A percentile compares a stretch with the other conserved stretches of the same genome.
phyloP scores from a whole-genome alignment of 331 rosid species.

The Malus hybrid region DNA sequence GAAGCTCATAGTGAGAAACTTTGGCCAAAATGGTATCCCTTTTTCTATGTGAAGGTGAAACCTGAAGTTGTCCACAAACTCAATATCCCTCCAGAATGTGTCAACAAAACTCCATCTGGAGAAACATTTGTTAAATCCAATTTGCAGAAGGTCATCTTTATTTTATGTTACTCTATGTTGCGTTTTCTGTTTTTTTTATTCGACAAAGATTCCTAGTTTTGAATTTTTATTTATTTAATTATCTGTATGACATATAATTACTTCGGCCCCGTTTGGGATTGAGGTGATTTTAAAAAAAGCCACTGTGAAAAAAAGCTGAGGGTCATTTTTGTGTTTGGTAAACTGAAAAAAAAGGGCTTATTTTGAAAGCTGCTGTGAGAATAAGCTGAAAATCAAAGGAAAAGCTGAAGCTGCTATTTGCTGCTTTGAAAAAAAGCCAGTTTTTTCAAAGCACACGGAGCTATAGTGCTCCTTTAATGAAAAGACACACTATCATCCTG shows the following conservation, averaged over 20 bases:
- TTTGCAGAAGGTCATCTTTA: slow-evolving; percentile 61
- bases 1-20: background rate
- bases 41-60: slow-evolving; percentile 52
- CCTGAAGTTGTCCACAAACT: slow-evolving; percentile 71
- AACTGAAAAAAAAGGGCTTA: no score
- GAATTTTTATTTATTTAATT: slow-evolving; percentile 2
- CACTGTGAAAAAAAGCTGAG: no score
- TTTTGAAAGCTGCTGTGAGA: no score
- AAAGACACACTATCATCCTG: no score
- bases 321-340: no score
- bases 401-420: no score
- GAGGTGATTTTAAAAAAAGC: no score
- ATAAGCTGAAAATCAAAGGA: no score
- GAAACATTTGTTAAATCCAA: slow-evolving; percentile 80
- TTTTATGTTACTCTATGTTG: background rate
- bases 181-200: background rate
- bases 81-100: slow-evolving; percentile 72
- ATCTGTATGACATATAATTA: background rate
- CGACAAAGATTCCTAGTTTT: slow-evolving; percentile 1
- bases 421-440: no score
- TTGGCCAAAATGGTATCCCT: slow-evolving; percentile 5
- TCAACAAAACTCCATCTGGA: slow-evolving; percentile 94
- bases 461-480: no score
- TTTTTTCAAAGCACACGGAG: no score
- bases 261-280: no score